Evolutionary conservation across 164 flowering plant genomes (phyloP).

Genomic region (Stephania japonica): DNA sequence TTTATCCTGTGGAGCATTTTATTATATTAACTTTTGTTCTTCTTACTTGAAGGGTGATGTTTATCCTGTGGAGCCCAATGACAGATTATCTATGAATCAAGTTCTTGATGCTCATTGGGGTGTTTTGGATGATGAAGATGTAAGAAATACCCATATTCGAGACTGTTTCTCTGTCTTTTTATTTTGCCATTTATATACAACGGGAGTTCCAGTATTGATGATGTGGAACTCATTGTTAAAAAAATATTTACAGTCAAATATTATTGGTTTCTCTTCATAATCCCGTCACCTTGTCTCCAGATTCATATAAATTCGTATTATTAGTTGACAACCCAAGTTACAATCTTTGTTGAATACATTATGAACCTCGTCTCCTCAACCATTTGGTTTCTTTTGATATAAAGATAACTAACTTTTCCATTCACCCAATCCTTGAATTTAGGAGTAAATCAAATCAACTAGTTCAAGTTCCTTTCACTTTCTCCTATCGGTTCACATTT

Average conservation of each 20-base stretch:
- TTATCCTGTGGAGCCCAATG: constrained; percentile 83
- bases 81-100: constrained; percentile 40
- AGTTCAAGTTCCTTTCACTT: no score
- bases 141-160: constrained; percentile 30
- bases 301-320: background rate
- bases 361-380: background rate
- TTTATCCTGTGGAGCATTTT: constrained; percentile 1
- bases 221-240: background rate
- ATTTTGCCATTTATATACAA: background rate
- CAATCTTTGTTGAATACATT: background rate
- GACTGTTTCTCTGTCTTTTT: background rate
- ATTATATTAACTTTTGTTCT: constrained; percentile 9
- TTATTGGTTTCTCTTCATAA: background rate
- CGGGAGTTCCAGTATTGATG: background rate
- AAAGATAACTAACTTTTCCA: background rate
- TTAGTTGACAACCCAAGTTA: background rate
- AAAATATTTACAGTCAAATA: background rate
- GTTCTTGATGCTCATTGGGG: constrained; percentile 99
- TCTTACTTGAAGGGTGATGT: constrained; percentile 77
- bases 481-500: background rate
- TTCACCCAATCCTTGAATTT: background rate
- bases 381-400: no score
- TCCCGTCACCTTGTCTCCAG: background rate
- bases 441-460: background rate
- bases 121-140: constrained; percentile 78